A percentile compares a stretch with the other conserved stretches of the same genome.
Evolutionary conservation across 176 grass and related monocot species (phyloP).

Genomic region (maize (Zea mays)): DNA sequence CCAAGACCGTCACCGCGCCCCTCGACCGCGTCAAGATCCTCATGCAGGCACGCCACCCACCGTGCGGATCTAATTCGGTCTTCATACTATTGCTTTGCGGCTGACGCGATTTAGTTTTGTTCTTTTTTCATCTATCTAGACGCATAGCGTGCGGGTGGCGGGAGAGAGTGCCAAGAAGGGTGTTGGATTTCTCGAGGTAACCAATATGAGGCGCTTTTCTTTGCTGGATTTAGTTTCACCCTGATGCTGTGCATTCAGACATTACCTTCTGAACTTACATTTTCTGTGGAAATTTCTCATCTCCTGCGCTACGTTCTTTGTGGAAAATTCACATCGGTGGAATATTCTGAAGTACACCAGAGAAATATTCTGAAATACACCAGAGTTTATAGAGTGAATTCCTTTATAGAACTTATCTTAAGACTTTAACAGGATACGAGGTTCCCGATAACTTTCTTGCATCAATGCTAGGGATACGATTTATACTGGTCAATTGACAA

Average conservation of each 20-base stretch:
- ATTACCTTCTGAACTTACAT: background rate
- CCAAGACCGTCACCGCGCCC: conserved; percentile 87
- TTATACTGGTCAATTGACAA: background rate
- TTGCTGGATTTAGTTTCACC: background rate
- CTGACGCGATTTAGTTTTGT: background rate
- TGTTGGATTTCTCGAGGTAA: conserved; percentile 76
- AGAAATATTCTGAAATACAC: background rate
- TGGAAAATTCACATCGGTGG: background rate
- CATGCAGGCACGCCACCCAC: conserved; percentile 60
- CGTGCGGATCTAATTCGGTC: background rate
- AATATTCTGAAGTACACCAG: background rate
- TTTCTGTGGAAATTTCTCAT: background rate
- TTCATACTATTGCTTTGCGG: background rate
- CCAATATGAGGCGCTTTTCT: background rate
- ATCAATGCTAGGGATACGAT: background rate
- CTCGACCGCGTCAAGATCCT: conserved; percentile 95
- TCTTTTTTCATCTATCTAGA: conserved; percentile 40
- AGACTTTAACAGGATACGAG: background rate
- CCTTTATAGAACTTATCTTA: background rate
- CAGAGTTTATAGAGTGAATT: background rate
- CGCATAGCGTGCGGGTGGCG: conserved; percentile 64
- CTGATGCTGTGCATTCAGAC: background rate
- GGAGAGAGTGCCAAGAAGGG: conserved; percentile 57
- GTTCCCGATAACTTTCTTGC: background rate
- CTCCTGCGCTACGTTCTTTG: background rate